These are phyloP conservation scores for Myriosclerotinia scirpicola DNA, from an alignment of 2,329 filamentous ascomycete genomes.

Conservation along the genomic window DNA sequence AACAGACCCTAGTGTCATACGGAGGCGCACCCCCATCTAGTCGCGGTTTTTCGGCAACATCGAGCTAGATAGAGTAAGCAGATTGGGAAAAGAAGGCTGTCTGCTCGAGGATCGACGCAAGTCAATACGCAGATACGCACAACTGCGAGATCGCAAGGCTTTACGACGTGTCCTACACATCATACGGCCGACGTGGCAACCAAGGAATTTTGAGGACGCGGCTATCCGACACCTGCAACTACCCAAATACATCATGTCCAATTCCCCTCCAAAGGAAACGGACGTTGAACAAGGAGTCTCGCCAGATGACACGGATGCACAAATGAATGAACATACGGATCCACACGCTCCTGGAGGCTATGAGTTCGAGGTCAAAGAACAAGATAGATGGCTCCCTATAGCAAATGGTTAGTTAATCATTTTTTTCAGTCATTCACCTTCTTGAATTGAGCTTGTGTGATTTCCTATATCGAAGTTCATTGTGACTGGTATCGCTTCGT, in stretches of 20 bases:
- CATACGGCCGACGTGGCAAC: slow-evolving; percentile 38
- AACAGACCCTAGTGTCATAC: slow-evolving; percentile 29
- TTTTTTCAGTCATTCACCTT: slow-evolving; percentile 33
- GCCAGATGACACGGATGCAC: slow-evolving; percentile 84
- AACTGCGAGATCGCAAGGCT: slow-evolving; percentile 31
- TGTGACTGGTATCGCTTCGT: slow-evolving; percentile 52
- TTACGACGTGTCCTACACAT: slow-evolving; percentile 33
- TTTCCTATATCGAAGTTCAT: slow-evolving; percentile 35
- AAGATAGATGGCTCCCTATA: slow-evolving; percentile 99
- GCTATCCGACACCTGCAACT: slow-evolving; percentile 44
- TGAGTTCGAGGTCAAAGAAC: slow-evolving; percentile 99
- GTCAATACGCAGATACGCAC: slow-evolving; percentile 31
- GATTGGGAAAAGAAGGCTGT: slow-evolving; percentile 32
- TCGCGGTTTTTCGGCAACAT: slow-evolving; percentile 36
- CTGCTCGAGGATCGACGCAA: slow-evolving; percentile 34
- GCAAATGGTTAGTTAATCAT: slow-evolving; percentile 87
- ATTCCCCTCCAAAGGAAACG: slow-evolving; percentile 84
- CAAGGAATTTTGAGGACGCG: slow-evolving; percentile 38
- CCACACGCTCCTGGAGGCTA: slow-evolving; percentile 56
- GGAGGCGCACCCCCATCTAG: slow-evolving; percentile 30
- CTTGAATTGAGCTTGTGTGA: slow-evolving; percentile 58
- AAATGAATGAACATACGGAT: slow-evolving; percentile 70
- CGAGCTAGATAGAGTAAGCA: slow-evolving; percentile 30
- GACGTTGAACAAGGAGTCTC: slow-evolving; percentile 91
- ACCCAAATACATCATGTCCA: slow-evolving; percentile 87